A percentile compares a stretch with the other conserved stretches of the same genome.
These are phyloP conservation scores for Exidia glandulosa DNA, from an alignment of 768 basidiomycete species.

Conservation along the genomic window DNA sequence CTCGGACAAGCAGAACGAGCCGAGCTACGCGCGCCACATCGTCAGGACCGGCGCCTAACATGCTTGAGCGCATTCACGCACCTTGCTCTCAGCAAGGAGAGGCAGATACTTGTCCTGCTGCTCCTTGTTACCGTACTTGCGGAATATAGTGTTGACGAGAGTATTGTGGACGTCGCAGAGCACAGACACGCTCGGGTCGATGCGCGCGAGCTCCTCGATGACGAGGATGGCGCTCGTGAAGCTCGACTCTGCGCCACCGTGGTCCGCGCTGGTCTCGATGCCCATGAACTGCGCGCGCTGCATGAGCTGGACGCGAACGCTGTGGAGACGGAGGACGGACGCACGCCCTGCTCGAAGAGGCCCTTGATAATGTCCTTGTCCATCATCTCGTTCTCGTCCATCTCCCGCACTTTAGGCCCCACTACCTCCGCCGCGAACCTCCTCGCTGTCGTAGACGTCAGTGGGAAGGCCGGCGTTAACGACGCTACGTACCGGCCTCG, in stretches of 20 bases:
- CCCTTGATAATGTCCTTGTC: conserved; percentile 77
- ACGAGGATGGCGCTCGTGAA: conserved; percentile 94
- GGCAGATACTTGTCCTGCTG: conserved; percentile 88
- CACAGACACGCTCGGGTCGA: conserved; percentile 94
- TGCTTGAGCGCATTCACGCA: conserved; percentile 17
- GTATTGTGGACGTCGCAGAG: conserved; percentile 98
- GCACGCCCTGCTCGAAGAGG: conserved; percentile 89
- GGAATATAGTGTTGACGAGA: conserved; percentile 88
- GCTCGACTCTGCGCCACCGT: conserved; percentile 80
- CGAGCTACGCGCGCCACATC: conserved; percentile 50
- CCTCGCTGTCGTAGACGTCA: conserved; percentile 52
- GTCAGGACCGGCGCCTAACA: background rate
- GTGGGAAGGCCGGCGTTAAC: conserved; percentile 12
- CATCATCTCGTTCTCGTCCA: conserved; percentile 98
- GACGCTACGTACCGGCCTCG: conserved; percentile 86
- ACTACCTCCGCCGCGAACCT: conserved; percentile 87
- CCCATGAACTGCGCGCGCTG: conserved; percentile 84
- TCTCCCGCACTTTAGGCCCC: conserved; percentile 83
- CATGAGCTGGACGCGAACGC: conserved; percentile 2
- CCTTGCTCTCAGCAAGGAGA: conserved; percentile 66
- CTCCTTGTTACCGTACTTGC: conserved; percentile 73
- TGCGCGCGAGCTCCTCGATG: conserved; percentile 92
- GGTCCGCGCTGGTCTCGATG: conserved; percentile 78
- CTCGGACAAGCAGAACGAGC: conserved; percentile 93
- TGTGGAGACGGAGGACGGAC: conserved; percentile 16